A percentile compares a stretch with the other conserved stretches of the same genome.
Evolutionary conservation across 1,284 basidiomycete genomes (phyloP).

Genomic region (Coniferiporia sulphurascens): DNA sequence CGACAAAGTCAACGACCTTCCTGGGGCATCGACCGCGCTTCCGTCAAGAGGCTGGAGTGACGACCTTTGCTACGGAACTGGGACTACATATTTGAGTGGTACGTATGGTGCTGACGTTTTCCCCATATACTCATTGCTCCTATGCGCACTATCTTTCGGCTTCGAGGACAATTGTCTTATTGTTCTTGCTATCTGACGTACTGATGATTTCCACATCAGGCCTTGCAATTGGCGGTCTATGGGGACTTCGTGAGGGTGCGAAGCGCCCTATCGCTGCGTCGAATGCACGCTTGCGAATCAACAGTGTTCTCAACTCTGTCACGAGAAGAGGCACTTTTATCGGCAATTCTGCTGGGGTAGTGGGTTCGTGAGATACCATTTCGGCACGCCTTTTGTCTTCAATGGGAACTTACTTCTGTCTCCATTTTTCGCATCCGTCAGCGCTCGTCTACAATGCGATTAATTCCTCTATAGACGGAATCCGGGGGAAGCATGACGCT

Average conservation of each 20-base stretch:
- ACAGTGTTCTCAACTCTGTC: slow-evolving; percentile 94
- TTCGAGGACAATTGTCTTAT: slow-evolving; percentile 47
- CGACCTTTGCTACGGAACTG: slow-evolving; percentile 98
- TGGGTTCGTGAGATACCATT: slow-evolving; percentile 55
- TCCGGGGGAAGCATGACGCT: slow-evolving; percentile 90
- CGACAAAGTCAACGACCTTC: slow-evolving; percentile 84
- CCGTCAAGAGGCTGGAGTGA: slow-evolving; percentile 98
- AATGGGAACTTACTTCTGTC: slow-evolving; percentile 20
- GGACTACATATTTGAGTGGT: slow-evolving; percentile 98
- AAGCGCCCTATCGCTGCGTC: slow-evolving; percentile 79
- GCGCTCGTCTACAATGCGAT: slow-evolving; percentile 96
- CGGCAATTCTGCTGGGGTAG: slow-evolving; percentile 96
- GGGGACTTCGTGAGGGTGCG: slow-evolving; percentile 95
- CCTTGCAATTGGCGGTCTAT: slow-evolving; percentile 87
- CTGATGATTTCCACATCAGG: slow-evolving; percentile 61
- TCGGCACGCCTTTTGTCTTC: slow-evolving; percentile 27
- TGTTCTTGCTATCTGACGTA: slow-evolving; percentile 71
- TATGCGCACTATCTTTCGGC: slow-evolving; percentile 63
- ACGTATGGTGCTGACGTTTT: slow-evolving; percentile 50
- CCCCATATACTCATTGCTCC: slow-evolving; percentile 32
- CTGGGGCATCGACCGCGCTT: slow-evolving; percentile 81
- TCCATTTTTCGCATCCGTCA: slow-evolving; percentile 37
- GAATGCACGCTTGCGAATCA: slow-evolving; percentile 87
- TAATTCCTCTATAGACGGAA: slow-evolving; percentile 89
- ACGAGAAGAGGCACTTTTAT: slow-evolving; percentile 96